phyloP scores from a whole-genome alignment of 768 basidiomycete genomes.

The Leccinum sublutescens region DNA sequence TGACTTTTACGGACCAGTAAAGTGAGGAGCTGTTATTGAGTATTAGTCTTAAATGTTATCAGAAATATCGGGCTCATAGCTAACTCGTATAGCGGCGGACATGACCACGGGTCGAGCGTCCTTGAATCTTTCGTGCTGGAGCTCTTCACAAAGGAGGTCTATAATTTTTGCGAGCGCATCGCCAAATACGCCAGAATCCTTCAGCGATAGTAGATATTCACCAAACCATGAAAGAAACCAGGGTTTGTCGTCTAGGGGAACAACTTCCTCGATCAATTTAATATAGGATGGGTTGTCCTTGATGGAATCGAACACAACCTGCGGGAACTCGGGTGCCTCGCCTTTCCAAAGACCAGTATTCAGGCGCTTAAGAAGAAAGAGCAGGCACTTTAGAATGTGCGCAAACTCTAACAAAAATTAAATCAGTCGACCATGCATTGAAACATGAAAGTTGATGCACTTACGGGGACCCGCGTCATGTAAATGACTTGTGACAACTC shows the following conservation, averaged over 20 bases:
- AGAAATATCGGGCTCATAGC: conserved; percentile 26
- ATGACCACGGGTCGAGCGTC: conserved; percentile 60
- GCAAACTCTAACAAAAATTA: conserved; percentile 49
- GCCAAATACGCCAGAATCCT: conserved; percentile 46
- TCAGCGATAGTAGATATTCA: conserved; percentile 59
- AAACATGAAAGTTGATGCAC: conserved; percentile 31
- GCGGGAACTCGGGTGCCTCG: conserved; percentile 70
- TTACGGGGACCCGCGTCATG: conserved; percentile 59
- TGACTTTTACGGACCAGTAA: conserved; percentile 35
- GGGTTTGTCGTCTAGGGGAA: conserved; percentile 35
- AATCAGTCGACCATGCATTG: conserved; percentile 1
- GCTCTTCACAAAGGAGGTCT: conserved; percentile 74
- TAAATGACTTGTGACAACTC: conserved; percentile 58
- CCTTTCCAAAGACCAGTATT: conserved; percentile 62
- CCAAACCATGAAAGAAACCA: conserved; percentile 66
- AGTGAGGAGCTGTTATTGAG: conserved; percentile 31
- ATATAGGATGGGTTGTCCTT: conserved; percentile 69
- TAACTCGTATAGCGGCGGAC: conserved; percentile 59
- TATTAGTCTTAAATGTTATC: conserved; percentile 7
- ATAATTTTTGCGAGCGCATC: conserved; percentile 71
- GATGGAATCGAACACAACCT: conserved; percentile 77
- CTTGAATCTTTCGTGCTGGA: conserved; percentile 75
- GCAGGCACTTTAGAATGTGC: conserved; percentile 56
- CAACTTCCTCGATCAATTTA: conserved; percentile 40
- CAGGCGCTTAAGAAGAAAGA: conserved; percentile 58